phyloP scores from a whole-genome alignment of 2,329 filamentous ascomycete genomes.

The Diaporthe humulicola region DNA sequence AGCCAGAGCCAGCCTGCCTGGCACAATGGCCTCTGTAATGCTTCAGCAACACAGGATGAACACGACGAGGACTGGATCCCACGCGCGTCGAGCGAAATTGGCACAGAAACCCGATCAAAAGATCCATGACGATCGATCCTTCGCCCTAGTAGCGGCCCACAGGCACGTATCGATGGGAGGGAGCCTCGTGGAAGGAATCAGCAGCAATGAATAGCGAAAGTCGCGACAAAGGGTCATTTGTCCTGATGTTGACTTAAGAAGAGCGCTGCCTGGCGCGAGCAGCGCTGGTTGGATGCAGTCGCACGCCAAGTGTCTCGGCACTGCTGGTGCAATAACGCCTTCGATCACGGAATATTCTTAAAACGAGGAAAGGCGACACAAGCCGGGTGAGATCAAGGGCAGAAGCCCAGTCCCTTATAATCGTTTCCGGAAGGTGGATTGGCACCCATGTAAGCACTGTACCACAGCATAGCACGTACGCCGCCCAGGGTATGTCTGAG shows the following conservation, averaged over 20 bases:
- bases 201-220: neutral
- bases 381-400: neutral
- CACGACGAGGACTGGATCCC: neutral
- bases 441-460: neutral
- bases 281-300: conserved; percentile 2
- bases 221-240: neutral
- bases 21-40: too few relatives aligned
- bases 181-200: neutral
- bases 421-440: conserved; percentile 18
- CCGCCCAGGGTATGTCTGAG: neutral
- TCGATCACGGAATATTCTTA: conserved; percentile 17
- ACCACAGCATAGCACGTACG: neutral
- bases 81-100: neutral
- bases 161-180: too few relatives aligned
- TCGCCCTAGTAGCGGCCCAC: neutral
- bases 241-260: neutral
- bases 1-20: neutral
- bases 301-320: conserved; percentile 15
- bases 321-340: conserved; percentile 25
- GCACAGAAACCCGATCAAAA: neutral
- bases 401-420: neutral
- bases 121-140: neutral
- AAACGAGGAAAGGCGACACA: conserved; percentile 14
- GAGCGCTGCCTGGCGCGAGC: neutral
- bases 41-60: too few relatives aligned